Evolutionary conservation across 2,329 filamentous ascomycete species (phyloP).

Genomic region (Arthrobotrys megalospora): DNA sequence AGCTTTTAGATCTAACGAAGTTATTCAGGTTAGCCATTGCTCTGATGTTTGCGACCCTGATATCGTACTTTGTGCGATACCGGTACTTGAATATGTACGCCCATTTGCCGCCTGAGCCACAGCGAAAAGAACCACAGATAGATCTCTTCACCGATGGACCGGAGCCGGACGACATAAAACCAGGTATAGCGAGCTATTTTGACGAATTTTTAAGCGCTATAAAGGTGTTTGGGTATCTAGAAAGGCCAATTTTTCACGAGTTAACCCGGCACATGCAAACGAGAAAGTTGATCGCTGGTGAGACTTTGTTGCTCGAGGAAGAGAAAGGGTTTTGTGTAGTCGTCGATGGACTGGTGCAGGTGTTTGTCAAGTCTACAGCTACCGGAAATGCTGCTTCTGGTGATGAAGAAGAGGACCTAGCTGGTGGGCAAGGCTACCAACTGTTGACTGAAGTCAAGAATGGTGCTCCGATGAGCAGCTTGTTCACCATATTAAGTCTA

Average conservation of each 20-base stretch:
- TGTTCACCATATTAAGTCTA: constrained; percentile 96
- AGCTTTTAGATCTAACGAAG: neutral
- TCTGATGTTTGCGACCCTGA: constrained; percentile 81
- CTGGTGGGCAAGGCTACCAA: constrained; percentile 86
- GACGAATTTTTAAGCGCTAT: constrained; percentile 99
- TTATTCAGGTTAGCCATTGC: constrained; percentile 79
- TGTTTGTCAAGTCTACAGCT: constrained; percentile 92
- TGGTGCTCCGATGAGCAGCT: constrained; percentile 96
- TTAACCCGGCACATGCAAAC: constrained; percentile 99
- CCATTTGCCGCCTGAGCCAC: constrained; percentile 90
- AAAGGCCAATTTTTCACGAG: constrained; percentile 97
- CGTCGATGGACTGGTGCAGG: constrained; percentile 95
- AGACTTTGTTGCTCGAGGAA: constrained; percentile 94
- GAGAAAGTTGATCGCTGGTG: constrained; percentile 92
- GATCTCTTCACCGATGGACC: constrained; percentile 95
- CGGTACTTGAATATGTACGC: constrained; percentile 98
- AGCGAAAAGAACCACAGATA: constrained; percentile 94
- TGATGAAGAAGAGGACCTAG: constrained; percentile 72
- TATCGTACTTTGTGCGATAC: constrained; percentile 95
- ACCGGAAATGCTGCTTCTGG: constrained; percentile 69
- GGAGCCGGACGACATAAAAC: constrained; percentile 84
- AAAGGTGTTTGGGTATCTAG: constrained; percentile 98
- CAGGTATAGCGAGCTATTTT: constrained; percentile 93
- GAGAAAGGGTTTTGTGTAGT: constrained; percentile 98
- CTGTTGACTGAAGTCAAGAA: constrained; percentile 97